Evolutionary conservation across 2,329 filamentous ascomycete species (phyloP).

Genomic region (Bipolaris sorokiniana): DNA sequence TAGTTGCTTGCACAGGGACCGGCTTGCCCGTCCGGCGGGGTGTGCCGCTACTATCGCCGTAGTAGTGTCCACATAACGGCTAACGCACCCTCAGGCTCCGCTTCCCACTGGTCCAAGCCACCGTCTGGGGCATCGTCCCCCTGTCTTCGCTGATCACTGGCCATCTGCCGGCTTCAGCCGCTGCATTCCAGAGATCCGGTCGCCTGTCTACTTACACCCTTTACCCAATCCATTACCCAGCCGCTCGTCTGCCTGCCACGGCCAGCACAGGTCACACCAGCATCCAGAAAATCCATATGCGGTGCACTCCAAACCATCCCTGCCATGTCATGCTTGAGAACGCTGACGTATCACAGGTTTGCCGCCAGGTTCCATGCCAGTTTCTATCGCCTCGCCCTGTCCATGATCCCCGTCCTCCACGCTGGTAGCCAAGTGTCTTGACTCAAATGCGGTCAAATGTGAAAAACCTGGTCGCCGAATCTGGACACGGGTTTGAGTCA

Average conservation of each 20-base stretch:
- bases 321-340: neutral
- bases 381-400: neutral
- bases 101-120: neutral
- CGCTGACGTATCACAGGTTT: neutral
- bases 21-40: neutral
- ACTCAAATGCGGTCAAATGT: constrained; percentile 9
- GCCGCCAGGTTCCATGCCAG: neutral
- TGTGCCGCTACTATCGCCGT: neutral
- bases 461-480: constrained; percentile 10
- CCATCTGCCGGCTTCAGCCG: constrained; percentile 27
- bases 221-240: neutral
- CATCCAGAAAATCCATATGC: neutral
- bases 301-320: neutral
- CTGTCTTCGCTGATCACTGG: neutral
- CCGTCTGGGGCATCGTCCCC: neutral
- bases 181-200: constrained; percentile 18
- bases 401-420: neutral
- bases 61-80: neutral
- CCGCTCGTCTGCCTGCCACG: constrained; percentile 4
- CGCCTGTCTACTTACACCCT: neutral
- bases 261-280: constrained; percentile 12
- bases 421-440: neutral
- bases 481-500: constrained; percentile 23
- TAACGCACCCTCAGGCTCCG: neutral
- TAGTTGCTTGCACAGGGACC: neutral